Evolutionary conservation across 805 yeast species (phyloP).

Genomic region (Ogataea pignaliae): DNA sequence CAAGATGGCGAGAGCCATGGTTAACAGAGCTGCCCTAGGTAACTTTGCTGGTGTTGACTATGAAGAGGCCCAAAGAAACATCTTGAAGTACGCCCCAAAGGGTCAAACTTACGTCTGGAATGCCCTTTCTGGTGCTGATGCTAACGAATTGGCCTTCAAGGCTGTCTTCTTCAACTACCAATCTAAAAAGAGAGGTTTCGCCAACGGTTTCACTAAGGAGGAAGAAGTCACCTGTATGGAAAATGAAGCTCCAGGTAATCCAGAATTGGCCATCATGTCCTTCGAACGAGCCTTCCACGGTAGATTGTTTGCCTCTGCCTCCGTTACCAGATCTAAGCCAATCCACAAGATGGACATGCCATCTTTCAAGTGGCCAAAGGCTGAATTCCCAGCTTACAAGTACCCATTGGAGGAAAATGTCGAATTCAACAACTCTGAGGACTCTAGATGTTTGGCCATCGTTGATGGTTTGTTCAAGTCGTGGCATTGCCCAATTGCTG

Average conservation of each 20-base stretch:
- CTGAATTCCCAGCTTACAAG: slow-evolving; percentile 73
- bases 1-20: slow-evolving; percentile 66
- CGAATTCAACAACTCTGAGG: slow-evolving; percentile 69
- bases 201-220: slow-evolving; percentile 55
- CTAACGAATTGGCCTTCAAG: slow-evolving; percentile 84
- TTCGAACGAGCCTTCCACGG: slow-evolving; percentile 93
- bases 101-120: slow-evolving; percentile 75
- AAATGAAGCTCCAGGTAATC: slow-evolving; percentile 84
- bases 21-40: slow-evolving; percentile 83
- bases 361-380: slow-evolving; percentile 95
- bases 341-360: slow-evolving; percentile 92
- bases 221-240: slow-evolving; percentile 75
- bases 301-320: slow-evolving; percentile 85
- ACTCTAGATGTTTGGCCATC: slow-evolving; percentile 69
- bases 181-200: slow-evolving; percentile 59
- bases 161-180: slow-evolving; percentile 84
- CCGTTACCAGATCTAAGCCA: slow-evolving; percentile 91
- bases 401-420: slow-evolving; percentile 87
- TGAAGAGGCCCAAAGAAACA: slow-evolving; percentile 46
- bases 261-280: slow-evolving; percentile 79
- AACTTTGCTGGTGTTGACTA: slow-evolving; percentile 71
- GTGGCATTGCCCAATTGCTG: slow-evolving; percentile 80
- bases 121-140: slow-evolving; percentile 82
- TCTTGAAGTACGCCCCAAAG: slow-evolving; percentile 72
- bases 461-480: slow-evolving; percentile 67